Base-by-base conservation (phyloP, 495 filamentous ascomycete genomes). In the Margaritispora aquatica region DNA sequence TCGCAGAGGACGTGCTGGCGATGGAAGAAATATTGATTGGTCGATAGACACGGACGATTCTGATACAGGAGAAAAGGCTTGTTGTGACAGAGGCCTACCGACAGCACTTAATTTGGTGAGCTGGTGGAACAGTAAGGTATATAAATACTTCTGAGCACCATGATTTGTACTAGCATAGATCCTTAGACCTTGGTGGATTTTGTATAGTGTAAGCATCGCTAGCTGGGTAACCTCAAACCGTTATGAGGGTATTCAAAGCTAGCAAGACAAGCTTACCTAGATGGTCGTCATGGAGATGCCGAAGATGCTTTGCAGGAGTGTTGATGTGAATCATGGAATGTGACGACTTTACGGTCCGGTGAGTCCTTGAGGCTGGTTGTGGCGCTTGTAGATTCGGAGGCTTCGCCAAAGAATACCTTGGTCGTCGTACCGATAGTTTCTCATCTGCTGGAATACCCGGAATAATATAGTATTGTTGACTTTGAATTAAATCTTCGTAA, bases 1-100 rank as follows among this genome's bases (percentile, higher is more conserved):
- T 44, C 8, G 15, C 10, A 9, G 38, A 44, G 38, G 17, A 44
- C 38, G 38, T 44, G 38, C 38, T 44, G 38, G 22, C 24, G 29
- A 2, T 21, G 23, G n/a, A 19, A 20, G 23, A 53, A 53, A 29
- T 53, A 34, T 46, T 27, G 26, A 46, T 61, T 61, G 52, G 59
- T 23, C 54, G 0, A 4, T 10, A 57, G 31, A 54, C 53, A 51
- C 48, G 29, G 31, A 57, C 52, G 59, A 48, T 34, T 62, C 48
- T 57, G 54, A 62, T 23, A 41, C 54, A 52, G 47, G 38, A 44
- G 38, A 44, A n/a, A 44, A n/a, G 38, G 38, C 29, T 34, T 34
- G 29, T 34, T n/a, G 29, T 34, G 29, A 34, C 29, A 44, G 17
- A 44, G 38, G 17, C 29, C 29, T 5, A 34, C 29, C 29, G 29